Conservation (phyloP, 1,139 yeast species). For the Trichomonascaceae sp. region DNA sequence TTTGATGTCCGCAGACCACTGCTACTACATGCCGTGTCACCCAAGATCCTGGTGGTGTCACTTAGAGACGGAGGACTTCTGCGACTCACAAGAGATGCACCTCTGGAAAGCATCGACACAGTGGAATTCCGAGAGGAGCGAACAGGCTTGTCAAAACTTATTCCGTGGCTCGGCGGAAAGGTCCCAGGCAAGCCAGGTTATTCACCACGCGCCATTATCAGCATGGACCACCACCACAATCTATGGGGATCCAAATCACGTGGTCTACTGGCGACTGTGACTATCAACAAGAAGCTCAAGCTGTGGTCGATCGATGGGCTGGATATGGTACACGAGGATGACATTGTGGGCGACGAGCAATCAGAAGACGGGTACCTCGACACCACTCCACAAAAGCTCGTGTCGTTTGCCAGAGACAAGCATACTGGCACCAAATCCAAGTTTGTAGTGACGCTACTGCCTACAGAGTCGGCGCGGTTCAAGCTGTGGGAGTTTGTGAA, state of each 20-base stretch:
- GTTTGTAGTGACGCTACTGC: neutral
- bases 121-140: slow-evolving; percentile 14
- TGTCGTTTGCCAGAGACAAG: neutral
- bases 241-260: slow-evolving; percentile 2
- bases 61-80: slow-evolving; percentile 53
- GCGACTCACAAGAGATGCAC: slow-evolving; percentile 34
- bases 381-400: neutral
- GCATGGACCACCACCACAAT: slow-evolving; percentile 9
- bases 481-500: neutral
- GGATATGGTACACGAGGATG: neutral
- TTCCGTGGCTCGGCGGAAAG: slow-evolving; percentile 15
- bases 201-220: slow-evolving; percentile 16
- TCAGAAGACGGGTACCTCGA: neutral
- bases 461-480: neutral
- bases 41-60: slow-evolving; percentile 37
- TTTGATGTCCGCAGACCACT: slow-evolving; percentile 60
- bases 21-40: slow-evolving; percentile 35
- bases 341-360: neutral
- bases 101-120: slow-evolving; percentile 14
- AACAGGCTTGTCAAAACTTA: slow-evolving; percentile 9
- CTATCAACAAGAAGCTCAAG: slow-evolving; percentile 19
- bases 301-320: slow-evolving; percentile 18
- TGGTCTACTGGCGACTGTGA: slow-evolving; percentile 13
- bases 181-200: slow-evolving; percentile 23
- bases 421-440: neutral